phyloP scores from a whole-genome alignment of 768 basidiomycete species.

The Auriscalpium vulgare region DNA sequence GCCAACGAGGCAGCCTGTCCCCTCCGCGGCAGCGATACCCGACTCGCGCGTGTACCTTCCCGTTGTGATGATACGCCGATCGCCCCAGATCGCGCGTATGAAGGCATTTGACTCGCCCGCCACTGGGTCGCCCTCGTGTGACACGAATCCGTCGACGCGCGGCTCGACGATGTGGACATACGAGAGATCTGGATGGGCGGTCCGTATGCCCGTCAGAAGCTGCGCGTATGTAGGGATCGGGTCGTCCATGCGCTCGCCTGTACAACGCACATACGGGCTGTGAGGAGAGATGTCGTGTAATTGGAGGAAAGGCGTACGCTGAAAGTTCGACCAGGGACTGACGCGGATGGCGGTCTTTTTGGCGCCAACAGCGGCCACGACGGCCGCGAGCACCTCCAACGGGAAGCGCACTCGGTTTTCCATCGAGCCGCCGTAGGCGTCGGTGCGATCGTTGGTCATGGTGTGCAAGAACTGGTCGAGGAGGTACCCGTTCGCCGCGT shows the following conservation, averaged over 20 bases:
- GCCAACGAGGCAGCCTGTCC: constrained; percentile 14
- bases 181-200: too few relatives aligned
- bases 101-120: constrained; percentile 1
- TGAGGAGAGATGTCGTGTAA: too few relatives aligned
- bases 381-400: constrained; percentile 29
- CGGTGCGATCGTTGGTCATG: constrained; percentile 29
- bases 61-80: constrained; percentile 4
- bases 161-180: too few relatives aligned
- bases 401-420: constrained; percentile 37
- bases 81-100: constrained; percentile 13
- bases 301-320: too few relatives aligned
- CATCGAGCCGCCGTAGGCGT: constrained; percentile 37
- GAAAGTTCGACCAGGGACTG: constrained; percentile 15
- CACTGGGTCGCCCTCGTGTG: too few relatives aligned
- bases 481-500: constrained; percentile 24
- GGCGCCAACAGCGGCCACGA: constrained; percentile 26
- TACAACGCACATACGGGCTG: too few relatives aligned
- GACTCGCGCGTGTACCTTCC: constrained; percentile 15
- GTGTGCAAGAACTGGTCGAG: constrained; percentile 35
- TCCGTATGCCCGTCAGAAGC: too few relatives aligned
- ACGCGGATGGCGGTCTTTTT: constrained; percentile 28
- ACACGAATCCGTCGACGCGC: too few relatives aligned
- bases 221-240: too few relatives aligned
- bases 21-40: constrained; percentile 11
- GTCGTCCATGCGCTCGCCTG: too few relatives aligned